Evolutionary conservation across 2,329 filamentous ascomycete genomes (phyloP), one percentile per base, ranked within the genome.

Genomic region (Tolypocladium tundrense): DNA sequence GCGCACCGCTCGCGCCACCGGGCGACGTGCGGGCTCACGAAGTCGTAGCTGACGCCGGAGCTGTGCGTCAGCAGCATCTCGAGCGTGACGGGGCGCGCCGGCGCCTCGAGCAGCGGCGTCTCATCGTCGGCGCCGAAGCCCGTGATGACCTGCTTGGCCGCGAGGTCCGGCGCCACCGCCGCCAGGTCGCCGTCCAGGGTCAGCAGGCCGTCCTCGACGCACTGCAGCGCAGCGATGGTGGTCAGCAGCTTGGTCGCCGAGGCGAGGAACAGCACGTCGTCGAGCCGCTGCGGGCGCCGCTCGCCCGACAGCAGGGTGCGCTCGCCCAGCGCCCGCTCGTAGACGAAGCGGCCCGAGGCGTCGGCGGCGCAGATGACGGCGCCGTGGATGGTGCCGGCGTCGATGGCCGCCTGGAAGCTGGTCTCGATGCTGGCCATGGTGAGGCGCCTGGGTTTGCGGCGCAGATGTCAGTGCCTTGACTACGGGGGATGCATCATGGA

Each of bases 11-110:
- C 59, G 11, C 66, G 64, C 72, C 73, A 77, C 2, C 66, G 69
- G 1, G 65, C 68, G 11, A 77, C 60, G 1, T 60, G 48, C 0
- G 75, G 74, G 35, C 70, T 61, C 16, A 75, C 45, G 58, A 75
- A 76, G 58, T 77, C 70, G 63, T 83, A 83, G 3, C 65, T 65
- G 0, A 72, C 61, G 3, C 82, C 81, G 1, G 79, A 74, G 37
- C 73, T 79, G 60, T 84, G 81, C 0, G 77, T 75, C 21, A 84
- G 73, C 0, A 84, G 71, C 66, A 78, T 76, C 58, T 74, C 68
- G 0, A 82, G 71, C 0, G 79, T 84, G 53, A 84, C 76, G 6
- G 73, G 70, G 0, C 66, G 62, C 1, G 54, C 51, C 0, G 63
- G 61, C 0, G 73, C 68, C 10, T 72, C 68, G 0, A 77, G 61